A percentile compares a stretch with the other conserved stretches of the same genome.
phyloP scores from a whole-genome alignment of 768 basidiomycete genomes.

The Mycena pura region DNA sequence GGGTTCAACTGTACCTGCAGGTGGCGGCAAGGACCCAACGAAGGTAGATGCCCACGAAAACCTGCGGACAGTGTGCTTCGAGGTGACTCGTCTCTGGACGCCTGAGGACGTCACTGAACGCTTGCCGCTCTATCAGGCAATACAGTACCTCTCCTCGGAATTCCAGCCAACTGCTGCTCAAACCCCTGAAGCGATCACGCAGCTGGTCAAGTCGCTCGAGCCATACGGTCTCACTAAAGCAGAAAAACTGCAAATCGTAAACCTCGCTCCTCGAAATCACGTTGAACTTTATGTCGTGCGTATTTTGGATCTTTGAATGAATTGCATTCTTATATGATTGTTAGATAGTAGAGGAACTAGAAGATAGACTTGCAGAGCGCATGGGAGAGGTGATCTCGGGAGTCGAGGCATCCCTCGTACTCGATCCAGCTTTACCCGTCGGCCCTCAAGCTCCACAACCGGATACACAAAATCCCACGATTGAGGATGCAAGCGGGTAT shows the following conservation, averaged over 20 bases:
- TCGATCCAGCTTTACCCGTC: slow-evolving; percentile 4
- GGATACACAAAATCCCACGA: slow-evolving; percentile 8
- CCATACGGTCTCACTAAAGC: slow-evolving; percentile 83
- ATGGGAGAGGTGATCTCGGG: slow-evolving; percentile 70
- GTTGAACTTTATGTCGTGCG: slow-evolving; percentile 92
- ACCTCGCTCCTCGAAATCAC: slow-evolving; percentile 79
- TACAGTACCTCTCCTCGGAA: slow-evolving; percentile 80
- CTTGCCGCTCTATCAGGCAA: slow-evolving; percentile 60
- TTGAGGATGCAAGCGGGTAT: slow-evolving; percentile 30
- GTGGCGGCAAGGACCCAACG: slow-evolving; percentile 40
- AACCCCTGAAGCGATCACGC: slow-evolving; percentile 65
- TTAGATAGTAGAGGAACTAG: slow-evolving; percentile 93
- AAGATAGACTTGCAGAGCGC: slow-evolving; percentile 76
- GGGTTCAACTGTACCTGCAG: slow-evolving; percentile 21
- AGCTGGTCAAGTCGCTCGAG: slow-evolving; percentile 71
- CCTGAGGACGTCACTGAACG: neutral
- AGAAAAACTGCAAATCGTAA: slow-evolving; percentile 93
- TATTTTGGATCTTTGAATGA: slow-evolving; percentile 19
- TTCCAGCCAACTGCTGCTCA: slow-evolving; percentile 75
- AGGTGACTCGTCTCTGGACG: slow-evolving; percentile 53
- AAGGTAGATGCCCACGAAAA: slow-evolving; percentile 76
- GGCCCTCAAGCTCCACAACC: neutral
- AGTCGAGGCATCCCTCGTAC: slow-evolving; percentile 55
- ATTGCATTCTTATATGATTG: neutral
- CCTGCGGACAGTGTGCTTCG: slow-evolving; percentile 83